A percentile compares a stretch with the other conserved stretches of the same genome.
Conservation (phyloP, 768 basidiomycete species). For the Tephrocybe sp. region DNA sequence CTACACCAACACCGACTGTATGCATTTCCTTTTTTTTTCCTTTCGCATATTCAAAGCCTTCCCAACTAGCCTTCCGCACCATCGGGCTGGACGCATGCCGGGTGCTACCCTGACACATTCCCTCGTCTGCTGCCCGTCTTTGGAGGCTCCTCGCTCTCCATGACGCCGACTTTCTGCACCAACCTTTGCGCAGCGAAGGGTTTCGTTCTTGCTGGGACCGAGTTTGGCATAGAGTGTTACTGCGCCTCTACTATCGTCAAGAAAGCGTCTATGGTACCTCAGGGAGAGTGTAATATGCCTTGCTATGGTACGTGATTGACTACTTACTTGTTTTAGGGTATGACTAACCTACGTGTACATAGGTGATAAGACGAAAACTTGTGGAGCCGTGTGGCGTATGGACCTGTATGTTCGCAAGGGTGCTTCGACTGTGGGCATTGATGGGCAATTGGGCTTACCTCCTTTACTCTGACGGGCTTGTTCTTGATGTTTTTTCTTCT, state of each 20-base stretch:
- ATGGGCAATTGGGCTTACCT: not conserved
- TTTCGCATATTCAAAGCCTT: conserved; percentile 1
- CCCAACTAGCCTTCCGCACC: not conserved
- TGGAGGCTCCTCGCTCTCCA: conserved; percentile 15
- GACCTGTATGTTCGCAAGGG: conserved; percentile 22
- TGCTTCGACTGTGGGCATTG: not conserved
- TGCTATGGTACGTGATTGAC: conserved; percentile 28
- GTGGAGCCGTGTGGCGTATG: conserved; percentile 33
- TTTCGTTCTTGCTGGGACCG: conserved; percentile 31
- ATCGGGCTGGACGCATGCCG: conserved; percentile 25
- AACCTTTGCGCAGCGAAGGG: conserved; percentile 24
- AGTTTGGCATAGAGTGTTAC: conserved; percentile 33
- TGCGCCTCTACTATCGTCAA: conserved; percentile 28
- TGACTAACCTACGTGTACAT: conserved; percentile 1
- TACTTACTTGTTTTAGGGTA: not conserved
- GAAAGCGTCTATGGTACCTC: conserved; percentile 21
- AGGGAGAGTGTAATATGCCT: conserved; percentile 25
- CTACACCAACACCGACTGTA: not conserved
- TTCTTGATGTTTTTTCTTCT: not conserved
- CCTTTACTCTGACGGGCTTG: not conserved
- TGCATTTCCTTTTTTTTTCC: conserved; percentile 11
- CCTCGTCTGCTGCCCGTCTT: conserved; percentile 29
- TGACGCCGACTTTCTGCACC: conserved; percentile 31
- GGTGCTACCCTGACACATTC: conserved; percentile 30
- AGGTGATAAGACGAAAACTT: conserved; percentile 27